Base-by-base conservation (phyloP, 495 filamentous ascomycete species). In the Evernia prunastri region DNA sequence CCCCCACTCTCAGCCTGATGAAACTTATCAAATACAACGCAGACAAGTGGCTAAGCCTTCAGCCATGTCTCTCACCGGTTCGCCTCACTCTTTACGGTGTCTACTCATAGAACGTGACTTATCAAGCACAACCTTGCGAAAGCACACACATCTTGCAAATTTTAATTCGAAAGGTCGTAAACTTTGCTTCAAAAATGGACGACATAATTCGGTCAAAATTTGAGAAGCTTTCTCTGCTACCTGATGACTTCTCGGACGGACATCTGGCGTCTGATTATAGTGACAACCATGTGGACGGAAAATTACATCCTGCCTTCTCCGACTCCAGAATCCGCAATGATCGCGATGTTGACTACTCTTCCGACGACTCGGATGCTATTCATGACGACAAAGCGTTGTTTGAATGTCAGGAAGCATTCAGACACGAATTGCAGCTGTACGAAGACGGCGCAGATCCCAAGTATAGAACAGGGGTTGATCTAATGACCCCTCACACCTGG, bases 291-390 rank as follows among this genome's bases (percentile, higher is more conserved):
- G 31, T 60, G 29, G 59, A 60, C 20, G 31, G 49, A 60, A 35
- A 45, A 35, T 45, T 67, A 23, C 65, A 67, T 43, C 54, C 60
- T 29, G 65, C 56, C 35, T 63, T 67, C 23, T 60, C 39, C 17
- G 60, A 60, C 20, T 37, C 65, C n/a, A 61, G 56, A 27, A 49
- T 60, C 20, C 40, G 56, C 37, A 63, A 67, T 56, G 49, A 67
- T 18, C 36, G 23, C 25, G 57, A 53, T 8, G 35, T 27, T 31
- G 65, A 67, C 33, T 29, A 45, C 5, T 67, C 59, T 35, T 29
- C 56, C n/a, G 42, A 61, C 23, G 56, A 63, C 9, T 9, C 36
- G 29, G 65, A 60, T 12, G 36, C 43, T 23, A 6, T 11, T 2
- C 13, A 60, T 12, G 65, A 60, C 43, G 56, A 60, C 20, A 54